Evolutionary conservation across 306 rosid genomes (phyloP), one percentile per base, ranked within the genome.

Genomic region (Aeschynomene evenia): DNA sequence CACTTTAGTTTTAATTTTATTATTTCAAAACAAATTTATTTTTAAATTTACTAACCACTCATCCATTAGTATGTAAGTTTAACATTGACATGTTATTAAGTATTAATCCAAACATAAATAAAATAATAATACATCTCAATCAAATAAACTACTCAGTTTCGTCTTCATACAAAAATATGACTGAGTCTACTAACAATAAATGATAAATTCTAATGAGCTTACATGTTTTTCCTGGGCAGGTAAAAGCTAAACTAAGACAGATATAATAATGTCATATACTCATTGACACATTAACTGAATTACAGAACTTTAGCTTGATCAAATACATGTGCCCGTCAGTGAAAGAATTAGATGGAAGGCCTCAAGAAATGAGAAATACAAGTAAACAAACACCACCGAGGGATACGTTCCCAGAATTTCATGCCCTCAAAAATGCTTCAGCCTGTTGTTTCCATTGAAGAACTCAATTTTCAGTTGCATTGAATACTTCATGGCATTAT

Each of bases 361-460:
- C 65, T 53, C 49, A 14, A 65, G 58, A 65, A 73, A 51, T 39
- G 9, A 65, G 58, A 65, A 73, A 51, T 39, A 36, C 9, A 6
- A 51, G 31, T 37, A 37, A 52, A 14, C 29, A 7, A 43, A 55
- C 66, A 43, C 15, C 55, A 14, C 31, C 7, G 2, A 68, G 59
- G 39, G 34, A 31, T 20, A 15, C 43, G 53, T 54, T 14, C 34
- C 66, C 51, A 37, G 21, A 23, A 69, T 53, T 15, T 53, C 54
- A 8, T 18, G 31, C 52, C 61, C 13, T 46, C 21, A 71, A 16
- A 34, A 24, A 5, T 10, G 43, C 36, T 40, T 72, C 66, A 51
- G 60, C 19, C 19, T 14, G 36, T 18, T 22, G 52, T 15, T 52
- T 9, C 48, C 57, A 33, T 23, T 24, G 49, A 10, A 39, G 24